Conservation (phyloP, 23 red algal species). For the Gracilaria caudata region DNA sequence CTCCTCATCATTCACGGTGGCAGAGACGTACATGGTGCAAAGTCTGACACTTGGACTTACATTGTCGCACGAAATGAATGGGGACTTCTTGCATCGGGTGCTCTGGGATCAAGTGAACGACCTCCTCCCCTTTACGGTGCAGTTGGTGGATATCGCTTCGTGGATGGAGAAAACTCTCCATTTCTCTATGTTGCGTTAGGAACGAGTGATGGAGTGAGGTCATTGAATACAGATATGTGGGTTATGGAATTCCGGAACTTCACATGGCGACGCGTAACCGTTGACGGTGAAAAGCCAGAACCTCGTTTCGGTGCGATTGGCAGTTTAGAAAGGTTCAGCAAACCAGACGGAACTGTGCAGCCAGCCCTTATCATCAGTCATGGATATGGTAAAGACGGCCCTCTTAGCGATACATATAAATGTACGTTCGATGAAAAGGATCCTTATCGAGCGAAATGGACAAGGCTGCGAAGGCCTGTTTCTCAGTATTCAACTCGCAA, state of each 20-base stretch:
- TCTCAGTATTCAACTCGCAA: conserved; percentile 23
- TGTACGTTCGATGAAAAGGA: conserved; percentile 57
- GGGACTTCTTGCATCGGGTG: conserved; percentile 23
- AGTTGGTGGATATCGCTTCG: conserved; percentile 57
- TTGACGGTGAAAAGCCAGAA: conserved; percentile 27
- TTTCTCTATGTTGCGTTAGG: conserved; percentile 53
- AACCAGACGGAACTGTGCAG: conserved; percentile 36
- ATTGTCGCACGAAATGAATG: conserved; percentile 41
- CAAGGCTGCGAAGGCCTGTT: conserved; percentile 3
- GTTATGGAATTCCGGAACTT: conserved; percentile 55
- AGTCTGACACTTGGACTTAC: conserved; percentile 64
- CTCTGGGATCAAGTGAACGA: conserved; percentile 8
- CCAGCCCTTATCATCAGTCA: conserved; percentile 48
- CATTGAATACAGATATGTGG: conserved; percentile 52
- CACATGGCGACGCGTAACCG: conserved; percentile 34
- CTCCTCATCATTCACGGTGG: conserved; percentile 48
- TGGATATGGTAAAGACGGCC: conserved; percentile 27
- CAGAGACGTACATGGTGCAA: conserved; percentile 22
- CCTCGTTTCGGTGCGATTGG: conserved; percentile 43
- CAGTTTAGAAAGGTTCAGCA: conserved; percentile 42
- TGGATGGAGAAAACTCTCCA: conserved; percentile 27
- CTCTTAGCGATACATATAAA: conserved; percentile 43
- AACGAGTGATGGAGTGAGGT: conserved; percentile 10
- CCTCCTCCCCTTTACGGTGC: conserved; percentile 49
- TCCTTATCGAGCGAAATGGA: conserved; percentile 43